Base-by-base conservation (phyloP, 495 filamentous ascomycete species). In the Tuber microsphaerosporum region DNA sequence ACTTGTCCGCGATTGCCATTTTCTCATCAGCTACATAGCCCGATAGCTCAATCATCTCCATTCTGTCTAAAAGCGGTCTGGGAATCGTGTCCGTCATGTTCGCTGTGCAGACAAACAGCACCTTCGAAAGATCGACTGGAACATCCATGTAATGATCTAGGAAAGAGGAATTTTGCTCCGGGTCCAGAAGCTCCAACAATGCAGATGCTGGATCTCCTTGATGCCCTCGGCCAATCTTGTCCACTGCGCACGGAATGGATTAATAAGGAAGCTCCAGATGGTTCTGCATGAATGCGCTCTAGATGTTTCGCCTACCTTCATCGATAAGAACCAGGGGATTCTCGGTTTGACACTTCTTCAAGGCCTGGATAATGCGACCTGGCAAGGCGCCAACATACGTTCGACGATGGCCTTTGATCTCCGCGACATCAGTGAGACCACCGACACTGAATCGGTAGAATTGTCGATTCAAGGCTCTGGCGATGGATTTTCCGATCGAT, bases 81-180 rank as follows among this genome's bases (percentile, higher is more conserved):
- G 96, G 96, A 77, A 99, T 99, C 9, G 96, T 99, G 81, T 99
- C 95, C 2, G 94, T 98, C 89, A 99, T 93, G 82, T 99, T 99
- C 51, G 96, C 96, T 8, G 96, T 99, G 86, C 96, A 99, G 69
- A 99, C 96, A 84, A 99, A 99, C 45, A 99, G 89, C 9, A 99
- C 96, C 86, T 97, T 97, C 69, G 93, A 97, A 51, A 99, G 88
- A 84, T 99, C 95, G 43, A 99, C 94, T 9, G 96, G 96, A 0
- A 99, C 94, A 85, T 99, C 96, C 90, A 99, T 92, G 84, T 99
- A 99, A 82, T 99, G 95, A 79, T 99, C 96, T 71, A 99, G 84
- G 88, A 99, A 99, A 43, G 93, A 97, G 82, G 88, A 92, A 85
- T 99, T 99, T 82, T 99, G 96, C 84, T 98, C 96, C 0, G 96